A percentile compares a stretch with the other conserved stretches of the same genome.
Conservation (phyloP, 2,329 filamentous ascomycete species). For the Ophiosphaerella narmari region DNA sequence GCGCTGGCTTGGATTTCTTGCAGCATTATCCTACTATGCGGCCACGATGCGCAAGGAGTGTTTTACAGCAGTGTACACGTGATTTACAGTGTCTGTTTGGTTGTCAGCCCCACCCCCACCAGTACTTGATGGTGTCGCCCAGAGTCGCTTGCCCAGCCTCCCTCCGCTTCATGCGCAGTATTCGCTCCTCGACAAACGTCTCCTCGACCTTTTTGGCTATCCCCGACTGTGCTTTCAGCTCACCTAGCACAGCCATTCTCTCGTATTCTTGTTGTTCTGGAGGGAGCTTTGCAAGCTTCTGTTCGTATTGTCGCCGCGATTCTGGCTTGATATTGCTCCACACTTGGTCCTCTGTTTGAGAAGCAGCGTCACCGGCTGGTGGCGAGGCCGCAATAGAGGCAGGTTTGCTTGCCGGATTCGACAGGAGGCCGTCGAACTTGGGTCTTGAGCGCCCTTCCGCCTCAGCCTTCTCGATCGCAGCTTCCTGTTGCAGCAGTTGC, state of each 20-base stretch:
- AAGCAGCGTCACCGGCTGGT: not conserved
- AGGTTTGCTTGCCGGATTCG: constrained; percentile 33
- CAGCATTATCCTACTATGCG: too few species aligned
- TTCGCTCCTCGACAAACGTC: constrained; percentile 40
- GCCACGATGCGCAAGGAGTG: not conserved
- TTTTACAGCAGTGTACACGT: constrained; percentile 12
- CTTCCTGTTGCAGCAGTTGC: constrained; percentile 82
- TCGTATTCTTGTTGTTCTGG: constrained; percentile 42
- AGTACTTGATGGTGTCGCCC: constrained; percentile 44
- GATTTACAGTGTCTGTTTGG: constrained; percentile 8
- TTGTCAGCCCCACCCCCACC: constrained; percentile 43
- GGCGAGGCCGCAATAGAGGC: constrained; percentile 25
- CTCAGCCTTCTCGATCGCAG: constrained; percentile 70
- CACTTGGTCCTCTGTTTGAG: constrained; percentile 23
- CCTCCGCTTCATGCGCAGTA: constrained; percentile 41
- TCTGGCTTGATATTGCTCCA: constrained; percentile 41
- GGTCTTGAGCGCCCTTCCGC: constrained; percentile 59
- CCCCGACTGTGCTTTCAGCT: constrained; percentile 36
- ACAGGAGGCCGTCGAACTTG: constrained; percentile 62
- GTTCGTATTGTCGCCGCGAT: constrained; percentile 37
- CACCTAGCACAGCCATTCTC: constrained; percentile 39
- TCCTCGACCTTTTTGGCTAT: constrained; percentile 40
- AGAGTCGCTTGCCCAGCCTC: constrained; percentile 43
- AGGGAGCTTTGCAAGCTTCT: constrained; percentile 35
- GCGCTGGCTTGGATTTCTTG: too few species aligned